Conservation (phyloP, 2,329 filamentous ascomycete genomes). For the Botryotinia convoluta region DNA sequence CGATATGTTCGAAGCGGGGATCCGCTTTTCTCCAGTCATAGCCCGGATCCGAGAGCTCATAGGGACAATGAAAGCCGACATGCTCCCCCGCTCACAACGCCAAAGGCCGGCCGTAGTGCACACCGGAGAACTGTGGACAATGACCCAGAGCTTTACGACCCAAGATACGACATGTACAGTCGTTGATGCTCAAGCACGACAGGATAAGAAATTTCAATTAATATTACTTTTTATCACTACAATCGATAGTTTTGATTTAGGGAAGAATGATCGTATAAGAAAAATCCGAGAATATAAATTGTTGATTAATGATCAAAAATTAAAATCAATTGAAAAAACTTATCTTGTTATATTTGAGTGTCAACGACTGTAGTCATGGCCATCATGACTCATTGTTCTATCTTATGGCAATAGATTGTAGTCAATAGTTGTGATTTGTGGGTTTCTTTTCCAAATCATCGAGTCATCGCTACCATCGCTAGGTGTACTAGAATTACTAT, state of each 20-base stretch:
- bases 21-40: too few relatives aligned
- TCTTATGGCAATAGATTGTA: neutral
- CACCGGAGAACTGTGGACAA: rapidly evolving
- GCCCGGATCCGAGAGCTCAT: too few relatives aligned
- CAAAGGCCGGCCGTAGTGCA: neutral
- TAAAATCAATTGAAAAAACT: too few relatives aligned
- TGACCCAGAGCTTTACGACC: neutral
- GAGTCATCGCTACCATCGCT: neutral
- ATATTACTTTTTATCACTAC: neutral
- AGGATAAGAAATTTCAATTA: neutral
- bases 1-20: too few relatives aligned
- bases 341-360: neutral
- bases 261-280: neutral
- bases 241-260: neutral
- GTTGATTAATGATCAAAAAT: too few relatives aligned
- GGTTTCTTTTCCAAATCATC: neutral
- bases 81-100: too few relatives aligned
- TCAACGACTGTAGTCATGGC: neutral
- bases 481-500: neutral
- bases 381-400: neutral
- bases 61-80: too few relatives aligned
- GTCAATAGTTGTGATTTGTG: neutral
- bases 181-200: neutral
- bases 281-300: too few relatives aligned
- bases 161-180: neutral